A percentile compares a stretch with the other conserved stretches of the same genome.
Evolutionary conservation across 164 flowering plant genomes (phyloP).

Genomic region (Liriodendron chinense): DNA sequence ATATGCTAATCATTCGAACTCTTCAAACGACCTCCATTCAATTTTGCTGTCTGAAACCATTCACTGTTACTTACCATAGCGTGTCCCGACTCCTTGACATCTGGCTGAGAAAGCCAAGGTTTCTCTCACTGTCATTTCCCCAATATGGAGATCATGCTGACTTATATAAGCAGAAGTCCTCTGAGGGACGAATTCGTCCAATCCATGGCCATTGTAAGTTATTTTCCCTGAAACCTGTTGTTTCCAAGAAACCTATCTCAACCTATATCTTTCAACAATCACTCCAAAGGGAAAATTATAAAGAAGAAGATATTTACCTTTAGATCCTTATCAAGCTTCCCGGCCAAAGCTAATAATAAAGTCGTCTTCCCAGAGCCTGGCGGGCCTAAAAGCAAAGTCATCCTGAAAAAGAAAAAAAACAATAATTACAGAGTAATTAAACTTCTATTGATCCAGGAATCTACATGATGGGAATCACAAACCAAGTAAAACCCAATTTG

Average conservation of each 20-base stretch:
- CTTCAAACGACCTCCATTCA: not conserved
- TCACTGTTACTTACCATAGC: slow-evolving; percentile 34
- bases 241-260: not conserved
- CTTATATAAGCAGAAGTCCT: slow-evolving; percentile 63
- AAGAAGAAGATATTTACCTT: slow-evolving; percentile 27
- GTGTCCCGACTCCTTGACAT: slow-evolving; percentile 61
- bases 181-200: slow-evolving; percentile 70
- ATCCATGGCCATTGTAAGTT: slow-evolving; percentile 62
- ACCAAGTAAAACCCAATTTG: not conserved
- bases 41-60: not conserved
- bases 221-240: slow-evolving; percentile 45
- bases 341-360: slow-evolving; percentile 33
- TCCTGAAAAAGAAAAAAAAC: slow-evolving; percentile 13
- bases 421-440: not conserved
- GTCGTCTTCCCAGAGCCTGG: slow-evolving; percentile 35
- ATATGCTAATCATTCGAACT: not conserved
- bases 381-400: slow-evolving; percentile 41
- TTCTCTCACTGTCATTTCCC: slow-evolving; percentile 62
- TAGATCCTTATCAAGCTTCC: slow-evolving; percentile 39
- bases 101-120: slow-evolving; percentile 58
- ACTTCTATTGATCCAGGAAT: not conserved
- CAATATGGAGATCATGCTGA: slow-evolving; percentile 59
- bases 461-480: not conserved
- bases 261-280: not conserved
- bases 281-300: not conserved